These are phyloP conservation scores for Diospyros kaki DNA, from an alignment of 148 eudicot species.

Conservation along the genomic window DNA sequence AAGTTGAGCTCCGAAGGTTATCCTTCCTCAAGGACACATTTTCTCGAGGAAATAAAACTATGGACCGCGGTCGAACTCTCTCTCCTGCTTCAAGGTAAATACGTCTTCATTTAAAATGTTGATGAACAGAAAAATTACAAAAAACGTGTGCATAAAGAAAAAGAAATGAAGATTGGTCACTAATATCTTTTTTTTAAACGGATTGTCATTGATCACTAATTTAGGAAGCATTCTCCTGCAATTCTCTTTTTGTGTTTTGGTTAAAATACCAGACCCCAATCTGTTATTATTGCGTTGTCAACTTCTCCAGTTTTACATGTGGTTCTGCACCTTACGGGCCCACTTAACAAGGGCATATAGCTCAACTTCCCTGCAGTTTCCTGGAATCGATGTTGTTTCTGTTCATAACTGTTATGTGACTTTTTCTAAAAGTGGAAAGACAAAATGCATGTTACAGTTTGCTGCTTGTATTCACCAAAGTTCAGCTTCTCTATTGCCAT, in stretches of 20 bases:
- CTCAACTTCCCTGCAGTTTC: background rate
- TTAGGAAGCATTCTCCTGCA: background rate
- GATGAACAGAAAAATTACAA: background rate
- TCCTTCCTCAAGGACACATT: conserved; percentile 62
- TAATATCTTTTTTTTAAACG: background rate
- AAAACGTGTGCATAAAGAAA: too few species aligned
- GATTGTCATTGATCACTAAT: background rate
- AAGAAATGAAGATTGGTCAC: background rate
- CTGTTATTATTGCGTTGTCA: background rate
- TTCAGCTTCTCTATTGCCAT: background rate
- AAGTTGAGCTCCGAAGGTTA: conserved; percentile 82
- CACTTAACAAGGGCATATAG: background rate
- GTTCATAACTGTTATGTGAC: background rate
- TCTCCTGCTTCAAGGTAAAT: conserved; percentile 68
- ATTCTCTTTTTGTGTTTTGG: background rate
- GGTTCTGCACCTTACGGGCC: background rate
- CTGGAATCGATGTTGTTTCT: background rate
- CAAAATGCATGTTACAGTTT: background rate
- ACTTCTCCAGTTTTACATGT: background rate
- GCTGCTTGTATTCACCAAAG: background rate
- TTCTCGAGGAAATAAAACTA: conserved; percentile 47
- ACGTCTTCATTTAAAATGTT: background rate
- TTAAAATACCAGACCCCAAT: background rate
- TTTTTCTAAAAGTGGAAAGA: background rate
- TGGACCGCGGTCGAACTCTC: conserved; percentile 51